These are phyloP conservation scores for Kodamaea neixiangensis DNA, from an alignment of 805 yeast species.

Conservation along the genomic window DNA sequence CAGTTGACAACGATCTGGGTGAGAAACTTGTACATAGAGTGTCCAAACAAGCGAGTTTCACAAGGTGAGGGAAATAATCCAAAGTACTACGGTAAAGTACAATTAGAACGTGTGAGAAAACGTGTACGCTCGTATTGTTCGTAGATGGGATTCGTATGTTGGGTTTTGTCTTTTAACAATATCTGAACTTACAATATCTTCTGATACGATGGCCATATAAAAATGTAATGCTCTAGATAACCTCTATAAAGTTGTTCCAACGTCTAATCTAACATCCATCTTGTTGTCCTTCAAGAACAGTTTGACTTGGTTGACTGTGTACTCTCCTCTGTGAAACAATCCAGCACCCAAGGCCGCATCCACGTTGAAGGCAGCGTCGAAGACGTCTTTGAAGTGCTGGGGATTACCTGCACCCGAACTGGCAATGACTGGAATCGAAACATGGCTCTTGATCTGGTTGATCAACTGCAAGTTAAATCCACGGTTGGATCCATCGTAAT, in stretches of 20 bases:
- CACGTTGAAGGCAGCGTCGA: constrained; percentile 66
- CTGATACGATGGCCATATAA: too few species aligned
- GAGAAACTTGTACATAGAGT: neutral
- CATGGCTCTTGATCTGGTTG: constrained; percentile 72
- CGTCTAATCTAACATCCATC: constrained; percentile 74
- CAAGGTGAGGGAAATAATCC: neutral
- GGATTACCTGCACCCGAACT: constrained; percentile 98
- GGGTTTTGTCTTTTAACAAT: too few species aligned
- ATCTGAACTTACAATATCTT: too few species aligned
- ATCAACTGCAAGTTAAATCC: constrained; percentile 91
- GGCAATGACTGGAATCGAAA: constrained; percentile 91
- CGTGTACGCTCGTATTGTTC: neutral
- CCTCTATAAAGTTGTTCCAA: neutral
- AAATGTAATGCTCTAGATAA: too few species aligned
- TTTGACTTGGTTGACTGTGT: constrained; percentile 83
- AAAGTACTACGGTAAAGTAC: neutral
- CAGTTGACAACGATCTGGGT: neutral
- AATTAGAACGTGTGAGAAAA: too few species aligned
- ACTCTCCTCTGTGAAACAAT: constrained; percentile 95
- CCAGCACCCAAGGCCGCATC: constrained; percentile 99
- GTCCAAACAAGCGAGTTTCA: neutral
- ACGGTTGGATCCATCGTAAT: constrained; percentile 93
- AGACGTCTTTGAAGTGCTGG: constrained; percentile 85
- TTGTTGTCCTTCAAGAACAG: constrained; percentile 51
- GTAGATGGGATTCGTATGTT: too few species aligned